Conservation (phyloP, 2,329 filamentous ascomycete species). For the Dryadomyces sulphureus region DNA sequence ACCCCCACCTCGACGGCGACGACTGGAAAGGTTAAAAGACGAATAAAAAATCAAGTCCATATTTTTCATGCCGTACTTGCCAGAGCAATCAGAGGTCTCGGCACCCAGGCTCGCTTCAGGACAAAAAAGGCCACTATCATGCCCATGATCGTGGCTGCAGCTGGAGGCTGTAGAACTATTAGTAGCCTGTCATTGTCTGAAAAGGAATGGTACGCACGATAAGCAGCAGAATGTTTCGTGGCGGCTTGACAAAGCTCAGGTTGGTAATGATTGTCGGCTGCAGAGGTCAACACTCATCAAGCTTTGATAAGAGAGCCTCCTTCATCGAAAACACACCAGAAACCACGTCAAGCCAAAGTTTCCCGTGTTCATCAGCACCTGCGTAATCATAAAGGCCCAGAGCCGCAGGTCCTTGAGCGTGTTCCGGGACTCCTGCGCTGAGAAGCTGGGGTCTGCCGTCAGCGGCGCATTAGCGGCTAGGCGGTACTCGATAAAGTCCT, state of each 20-base stretch:
- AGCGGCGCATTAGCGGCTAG: conserved; percentile 4
- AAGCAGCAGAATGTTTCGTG: conserved; percentile 6
- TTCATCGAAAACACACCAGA: neutral
- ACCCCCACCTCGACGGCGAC: conserved; percentile 4
- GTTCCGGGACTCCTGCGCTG: conserved; percentile 1
- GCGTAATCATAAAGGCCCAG: conserved; percentile 7
- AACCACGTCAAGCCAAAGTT: conserved; percentile 7
- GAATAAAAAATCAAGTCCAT: too few relatives aligned
- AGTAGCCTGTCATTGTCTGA: neutral
- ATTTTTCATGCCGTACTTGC: neutral
- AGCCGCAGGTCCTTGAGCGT: conserved; percentile 5
- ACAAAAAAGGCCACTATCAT: conserved; percentile 2
- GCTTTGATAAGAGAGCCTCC: neutral
- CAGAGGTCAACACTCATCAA: neutral
- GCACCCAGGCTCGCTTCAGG: conserved; percentile 4
- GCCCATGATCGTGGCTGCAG: conserved; percentile 2
- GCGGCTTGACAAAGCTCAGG: conserved; percentile 1
- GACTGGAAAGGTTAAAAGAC: neutral
- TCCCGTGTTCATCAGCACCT: conserved; percentile 8
- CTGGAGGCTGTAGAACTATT: conserved; percentile 2
- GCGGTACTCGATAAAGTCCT: conserved; percentile 7
- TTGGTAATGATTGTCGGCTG: conserved; percentile 2
- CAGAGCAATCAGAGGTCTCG: conserved; percentile 3
- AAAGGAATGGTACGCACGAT: neutral
- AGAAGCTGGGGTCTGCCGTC: conserved; percentile 5